Base-by-base conservation (phyloP, 495 filamentous ascomycete genomes). In the Penicillium lividum region DNA sequence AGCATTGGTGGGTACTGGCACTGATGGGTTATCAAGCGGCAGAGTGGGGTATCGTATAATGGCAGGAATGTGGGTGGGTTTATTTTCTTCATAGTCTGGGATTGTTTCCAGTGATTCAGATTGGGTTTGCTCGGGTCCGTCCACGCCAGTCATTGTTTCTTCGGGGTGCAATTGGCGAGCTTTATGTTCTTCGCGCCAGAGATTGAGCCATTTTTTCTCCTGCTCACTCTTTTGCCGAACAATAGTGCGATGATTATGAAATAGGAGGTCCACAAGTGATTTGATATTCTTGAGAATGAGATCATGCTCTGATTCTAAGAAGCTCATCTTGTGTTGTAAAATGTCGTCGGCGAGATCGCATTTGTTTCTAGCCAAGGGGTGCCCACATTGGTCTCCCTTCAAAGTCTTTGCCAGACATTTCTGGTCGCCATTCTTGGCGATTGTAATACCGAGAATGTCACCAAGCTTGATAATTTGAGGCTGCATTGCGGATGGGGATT, bases 341-440 rank as follows among this genome's bases (percentile, higher is more conserved):
- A 53, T 43, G 1, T 16, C 6, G n/a, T 16, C 10, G 4, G 51
- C 51, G 5, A 13, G 4, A 3, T 28, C 27, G 36, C 27, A 15
- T 13, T 18, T 43, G 8, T n/a, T 42, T 15, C 1, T n/a, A 7
- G 51, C 34, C 13, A 53, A 3, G 0, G 2, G 36, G 10, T 44
- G 18, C 10, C 11, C 3, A 16, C 34, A 53, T 10, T 13, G 36
- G 0, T 5, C 4, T 29, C 29, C 2, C 15, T 40, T 30, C 7
- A 0, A 44, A 3, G 36, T 53, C 15, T 30, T 53, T 53, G 34
- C 51, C 16, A 53, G 15, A 30, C 51, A 53, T 18, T 8, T 43
- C 34, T 27, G 8, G 0, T 1, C 11, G 3, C 27, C 11, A 30
- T 42, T 22, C 9, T 5, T 8, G 34, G 16, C 3, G 8, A 53